A percentile compares a stretch with the other conserved stretches of the same genome.
Conservation (phyloP, 2,329 filamentous ascomycete genomes). For the Fusarium ambrosium region DNA sequence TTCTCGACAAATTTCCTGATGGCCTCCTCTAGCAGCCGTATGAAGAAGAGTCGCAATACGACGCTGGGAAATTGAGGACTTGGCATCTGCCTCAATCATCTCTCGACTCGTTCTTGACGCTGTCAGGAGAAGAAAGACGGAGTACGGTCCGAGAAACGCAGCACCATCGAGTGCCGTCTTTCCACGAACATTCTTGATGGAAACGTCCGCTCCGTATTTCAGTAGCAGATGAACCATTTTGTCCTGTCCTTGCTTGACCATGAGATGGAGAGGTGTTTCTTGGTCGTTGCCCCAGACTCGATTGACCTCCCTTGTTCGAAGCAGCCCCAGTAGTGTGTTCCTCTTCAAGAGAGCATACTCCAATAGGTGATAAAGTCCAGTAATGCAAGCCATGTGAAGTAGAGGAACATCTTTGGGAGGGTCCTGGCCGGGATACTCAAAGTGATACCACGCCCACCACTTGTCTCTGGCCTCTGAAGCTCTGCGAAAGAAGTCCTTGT, state of each 20-base stretch:
- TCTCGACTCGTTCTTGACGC: background rate
- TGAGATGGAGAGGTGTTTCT: background rate
- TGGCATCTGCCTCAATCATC: background rate
- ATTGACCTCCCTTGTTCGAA: background rate
- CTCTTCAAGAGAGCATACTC: background rate
- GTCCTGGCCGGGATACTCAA: background rate
- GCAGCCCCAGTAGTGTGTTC: background rate
- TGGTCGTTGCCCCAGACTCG: background rate
- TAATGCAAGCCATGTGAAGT: background rate
- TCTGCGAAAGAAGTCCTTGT: background rate
- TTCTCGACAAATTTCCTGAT: background rate
- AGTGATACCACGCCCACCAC: background rate
- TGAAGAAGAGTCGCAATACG: background rate
- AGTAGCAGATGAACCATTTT: background rate
- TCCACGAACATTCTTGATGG: background rate
- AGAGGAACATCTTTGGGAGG: background rate
- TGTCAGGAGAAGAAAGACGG: background rate
- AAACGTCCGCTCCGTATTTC: background rate
- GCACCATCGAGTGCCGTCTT: background rate
- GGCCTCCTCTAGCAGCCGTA: background rate
- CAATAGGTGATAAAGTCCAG: background rate
- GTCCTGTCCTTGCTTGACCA: background rate
- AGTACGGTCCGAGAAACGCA: background rate
- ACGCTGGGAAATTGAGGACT: background rate
- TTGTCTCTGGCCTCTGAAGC: background rate